Conservation (phyloP, 1,139 yeast species). For the Hansenula sp. region DNA sequence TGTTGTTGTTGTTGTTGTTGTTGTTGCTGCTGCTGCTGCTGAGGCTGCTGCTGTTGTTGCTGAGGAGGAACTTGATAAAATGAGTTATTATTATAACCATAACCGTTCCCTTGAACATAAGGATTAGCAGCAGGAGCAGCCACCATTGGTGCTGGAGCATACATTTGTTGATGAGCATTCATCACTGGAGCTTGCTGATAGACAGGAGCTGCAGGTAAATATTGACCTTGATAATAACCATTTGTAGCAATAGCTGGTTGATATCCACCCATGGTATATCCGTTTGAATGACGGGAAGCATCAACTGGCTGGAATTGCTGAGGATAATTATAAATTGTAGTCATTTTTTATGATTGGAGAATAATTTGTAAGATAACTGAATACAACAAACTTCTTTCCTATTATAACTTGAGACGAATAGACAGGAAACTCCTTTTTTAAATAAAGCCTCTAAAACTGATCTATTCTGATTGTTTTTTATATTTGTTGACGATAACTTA, state of each 20-base stretch:
- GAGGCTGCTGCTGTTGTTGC: slow-evolving; percentile 1
- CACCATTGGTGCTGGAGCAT: slow-evolving; percentile 3
- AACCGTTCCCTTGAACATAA: not conserved
- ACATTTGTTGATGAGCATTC: slow-evolving; percentile 2
- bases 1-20: slow-evolving; percentile 15
- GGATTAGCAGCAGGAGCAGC: slow-evolving; percentile 1
- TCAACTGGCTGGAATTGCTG: slow-evolving; percentile 4
- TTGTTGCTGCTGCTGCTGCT: slow-evolving; percentile 9
- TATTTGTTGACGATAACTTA: slow-evolving; percentile 12
- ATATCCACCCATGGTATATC: not conserved
- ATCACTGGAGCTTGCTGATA: slow-evolving; percentile 3
- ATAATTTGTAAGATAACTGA: slow-evolving; percentile 1
- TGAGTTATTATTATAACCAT: slow-evolving; percentile 1
- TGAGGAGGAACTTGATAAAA: slow-evolving; percentile 3
- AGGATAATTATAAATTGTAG: slow-evolving; percentile 11
- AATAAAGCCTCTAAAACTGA: not conserved
- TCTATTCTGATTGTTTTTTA: not conserved
- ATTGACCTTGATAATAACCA: slow-evolving; percentile 1
- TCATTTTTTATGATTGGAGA: slow-evolving; percentile 4
- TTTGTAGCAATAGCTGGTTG: not conserved
- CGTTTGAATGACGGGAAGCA: slow-evolving; percentile 5
- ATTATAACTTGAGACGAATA: not conserved
- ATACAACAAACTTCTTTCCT: slow-evolving; percentile 2
- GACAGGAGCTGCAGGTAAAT: not conserved
- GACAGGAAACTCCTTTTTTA: not conserved